Base-by-base conservation (phyloP, 2,329 filamentous ascomycete genomes). In the Calonectria pseudoreteaudii region DNA sequence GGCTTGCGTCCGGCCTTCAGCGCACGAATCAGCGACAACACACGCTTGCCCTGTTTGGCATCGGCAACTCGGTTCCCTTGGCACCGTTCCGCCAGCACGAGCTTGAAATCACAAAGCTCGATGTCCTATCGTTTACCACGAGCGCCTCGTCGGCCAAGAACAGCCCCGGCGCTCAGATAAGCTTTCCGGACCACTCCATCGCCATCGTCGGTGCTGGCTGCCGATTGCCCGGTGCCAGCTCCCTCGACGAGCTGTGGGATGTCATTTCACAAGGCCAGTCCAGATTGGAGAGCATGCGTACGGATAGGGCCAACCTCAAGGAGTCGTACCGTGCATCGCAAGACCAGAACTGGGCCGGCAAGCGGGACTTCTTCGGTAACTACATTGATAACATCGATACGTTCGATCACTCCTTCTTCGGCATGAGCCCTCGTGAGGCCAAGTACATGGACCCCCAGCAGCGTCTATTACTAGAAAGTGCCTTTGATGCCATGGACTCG, bases 341-440 rank as follows among this genome's bases (percentile, higher is more conserved):
- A 18, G 70, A 74, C 50, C 62, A 52, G 10, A 71, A 71, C 47
- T 75, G 75, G 74, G 58, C 66, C 1, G 70, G 52, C 20, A 68
- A 72, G 66, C 44, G 78, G 58, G 50, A 60, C 4, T 78, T 77
- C 68, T 73, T 49, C n/a, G 72, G 67, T 30, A 74, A 74, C 62
- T 70, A 56, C 34, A 68, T 81, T 18, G 60, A 78, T 9, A 71
- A 77, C 16, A 49, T 65, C 10, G 78, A 79, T 34, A 67, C 71
- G 2, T 86, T 86, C 67, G 86, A 88, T 73, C 78, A 84, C 31
- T 74, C 78, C 2, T 88, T 87, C 80, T 88, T 88, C 80, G 81
- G 82, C 36, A 84, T 83, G n/a, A 82, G 76, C 18, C 76, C 83
- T 8, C 81, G 82, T 5, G 85, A 86, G 79, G 81, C 80, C 20